phyloP scores from a whole-genome alignment of 2,329 filamentous ascomycete species.

The Leptographium galeiforme region DNA sequence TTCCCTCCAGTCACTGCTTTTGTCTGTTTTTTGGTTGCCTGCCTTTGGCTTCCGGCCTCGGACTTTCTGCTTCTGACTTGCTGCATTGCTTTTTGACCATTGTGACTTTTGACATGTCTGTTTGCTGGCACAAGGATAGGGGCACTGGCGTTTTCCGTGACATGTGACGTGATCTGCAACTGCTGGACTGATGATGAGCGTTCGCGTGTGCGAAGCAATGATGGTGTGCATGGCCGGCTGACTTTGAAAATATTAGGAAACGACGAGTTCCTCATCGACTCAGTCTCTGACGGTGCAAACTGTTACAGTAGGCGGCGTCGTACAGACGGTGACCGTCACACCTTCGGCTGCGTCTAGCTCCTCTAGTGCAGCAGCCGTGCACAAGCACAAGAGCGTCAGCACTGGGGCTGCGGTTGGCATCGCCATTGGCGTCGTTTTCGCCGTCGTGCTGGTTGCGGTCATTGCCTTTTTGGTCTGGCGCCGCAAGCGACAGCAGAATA shows the following conservation, averaged over 20 bases:
- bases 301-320: slow-evolving; percentile 17
- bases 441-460: slow-evolving; percentile 18
- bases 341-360: neutral
- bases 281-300: neutral
- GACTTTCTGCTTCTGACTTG: neutral
- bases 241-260: neutral
- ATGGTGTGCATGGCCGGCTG: neutral
- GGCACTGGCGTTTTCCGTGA: neutral
- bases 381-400: slow-evolving; percentile 19
- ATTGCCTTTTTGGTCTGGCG: slow-evolving; percentile 24
- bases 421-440: slow-evolving; percentile 31
- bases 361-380: slow-evolving; percentile 6
- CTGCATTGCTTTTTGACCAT: slow-evolving; percentile 6
- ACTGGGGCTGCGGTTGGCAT: slow-evolving; percentile 39
- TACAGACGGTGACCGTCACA: slow-evolving; percentile 37
- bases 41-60: neutral
- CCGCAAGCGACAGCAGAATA: slow-evolving; percentile 24
- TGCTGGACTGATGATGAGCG: too few species aligned
- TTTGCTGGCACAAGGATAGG: slow-evolving; percentile 1
- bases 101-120: neutral
- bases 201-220: neutral
- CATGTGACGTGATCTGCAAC: neutral
- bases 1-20: neutral
- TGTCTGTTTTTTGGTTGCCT: neutral
- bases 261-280: neutral